Base-by-base conservation (phyloP, 148 eudicot species). In the Cornus suecica region DNA sequence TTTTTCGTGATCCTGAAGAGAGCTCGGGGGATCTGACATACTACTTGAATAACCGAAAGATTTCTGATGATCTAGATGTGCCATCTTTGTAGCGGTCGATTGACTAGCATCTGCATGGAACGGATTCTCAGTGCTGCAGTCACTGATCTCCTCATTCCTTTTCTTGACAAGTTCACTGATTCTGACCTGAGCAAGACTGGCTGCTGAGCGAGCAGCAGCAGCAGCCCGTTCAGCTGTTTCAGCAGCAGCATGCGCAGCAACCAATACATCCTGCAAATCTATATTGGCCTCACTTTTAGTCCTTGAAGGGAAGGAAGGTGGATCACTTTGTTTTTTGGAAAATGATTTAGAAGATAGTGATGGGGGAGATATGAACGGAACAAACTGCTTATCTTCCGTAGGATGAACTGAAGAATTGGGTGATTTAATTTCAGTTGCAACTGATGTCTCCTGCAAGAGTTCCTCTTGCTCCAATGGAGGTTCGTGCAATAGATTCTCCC, bases 171-270 rank as follows among this genome's bases (percentile, higher is more conserved):
- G 80, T 80, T 93, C 95, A 48, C 83, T 88, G 31, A 96, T 91
- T 77, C 97, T 86, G 23, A 85, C 67, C 80, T 91, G 87, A 42
- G 98, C 98, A 78, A 96, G 89, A 68, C 89, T 92, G 65, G 99
- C 97, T 27, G 97, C 97, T 61, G 91, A 85, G 15, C 98, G 85
- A 66, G 99, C 97, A 80, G 94, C 90, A 8, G 93, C 79, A 3
- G 97, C 99, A 20, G 97, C 99, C 63, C 88, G 87, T 60, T 92
- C 99, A 9, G 97, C 99, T 20, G 87, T 73, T 8, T 89, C 94
- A 63, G 99, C 97, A 76, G 99, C 99, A 31, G 90, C 85, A 77
- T 79, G 88, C 51, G 99, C 99, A 34, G 99, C 97, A 56, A 85
- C 83, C 72, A 96, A 45, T 27, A 96, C 92, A 73, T 96, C 98